Evolutionary conservation across 139 green algal genomes (phyloP).

Genomic region (Micractinium conductrix): DNA sequence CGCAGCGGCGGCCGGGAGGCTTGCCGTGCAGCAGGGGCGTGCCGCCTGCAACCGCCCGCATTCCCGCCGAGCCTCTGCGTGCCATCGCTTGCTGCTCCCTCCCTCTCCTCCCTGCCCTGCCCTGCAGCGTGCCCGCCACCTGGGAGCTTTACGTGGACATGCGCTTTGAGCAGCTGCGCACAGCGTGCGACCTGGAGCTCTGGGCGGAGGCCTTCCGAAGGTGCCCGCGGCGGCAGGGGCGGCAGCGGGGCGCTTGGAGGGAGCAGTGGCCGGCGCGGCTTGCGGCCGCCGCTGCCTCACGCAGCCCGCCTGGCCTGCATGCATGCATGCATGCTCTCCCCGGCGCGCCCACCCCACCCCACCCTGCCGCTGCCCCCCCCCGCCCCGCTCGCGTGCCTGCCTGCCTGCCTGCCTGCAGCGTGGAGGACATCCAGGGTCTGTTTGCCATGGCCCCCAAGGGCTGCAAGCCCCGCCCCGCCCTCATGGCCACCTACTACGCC

Average conservation of each 20-base stretch:
- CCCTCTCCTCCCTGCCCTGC: background rate
- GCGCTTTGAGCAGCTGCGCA: slow-evolving; percentile 93
- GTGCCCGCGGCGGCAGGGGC: background rate
- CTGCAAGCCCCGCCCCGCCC: slow-evolving; percentile 92
- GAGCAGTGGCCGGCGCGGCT: no score
- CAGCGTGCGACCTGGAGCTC: slow-evolving; percentile 91
- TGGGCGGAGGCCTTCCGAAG: slow-evolving; percentile 98
- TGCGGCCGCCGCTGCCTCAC: no score
- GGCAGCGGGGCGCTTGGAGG: background rate
- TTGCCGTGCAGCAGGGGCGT: no score
- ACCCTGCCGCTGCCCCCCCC: background rate
- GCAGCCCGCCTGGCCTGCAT: no score
- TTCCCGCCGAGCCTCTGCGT: no score
- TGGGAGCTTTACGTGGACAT: slow-evolving; percentile 96
- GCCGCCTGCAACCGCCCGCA: no score
- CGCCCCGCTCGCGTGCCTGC: no score
- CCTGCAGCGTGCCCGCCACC: slow-evolving; percentile 76
- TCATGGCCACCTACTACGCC: slow-evolving; percentile 98
- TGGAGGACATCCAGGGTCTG: slow-evolving; percentile 95
- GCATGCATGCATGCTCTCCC: no score
- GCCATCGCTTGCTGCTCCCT: no score
- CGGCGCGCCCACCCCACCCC: no score
- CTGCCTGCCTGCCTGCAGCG: no score
- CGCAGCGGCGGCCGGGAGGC: no score
- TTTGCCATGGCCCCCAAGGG: slow-evolving; percentile 53